phyloP scores from a whole-genome alignment of 768 basidiomycete species.

The Russula foetens region DNA sequence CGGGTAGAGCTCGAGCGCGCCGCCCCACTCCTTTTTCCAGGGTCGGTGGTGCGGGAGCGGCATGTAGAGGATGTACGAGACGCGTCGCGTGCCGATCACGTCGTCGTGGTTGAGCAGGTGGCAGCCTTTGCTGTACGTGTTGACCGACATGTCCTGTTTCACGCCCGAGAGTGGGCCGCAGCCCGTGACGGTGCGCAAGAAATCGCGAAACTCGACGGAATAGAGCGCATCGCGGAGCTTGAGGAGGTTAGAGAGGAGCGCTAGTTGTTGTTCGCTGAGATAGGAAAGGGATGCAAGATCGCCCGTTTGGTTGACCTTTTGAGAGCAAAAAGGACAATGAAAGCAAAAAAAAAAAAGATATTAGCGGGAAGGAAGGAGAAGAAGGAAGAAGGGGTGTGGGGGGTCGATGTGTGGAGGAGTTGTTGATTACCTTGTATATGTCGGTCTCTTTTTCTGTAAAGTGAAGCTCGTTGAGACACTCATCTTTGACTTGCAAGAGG shows the following conservation, averaged over 20 bases:
- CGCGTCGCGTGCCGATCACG: conserved; percentile 87
- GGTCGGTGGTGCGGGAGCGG: conserved; percentile 63
- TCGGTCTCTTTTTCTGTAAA: conserved; percentile 96
- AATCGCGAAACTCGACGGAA: conserved; percentile 70
- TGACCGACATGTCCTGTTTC: conserved; percentile 94
- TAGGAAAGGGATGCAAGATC: conserved; percentile 91
- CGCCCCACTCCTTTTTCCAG: conserved; percentile 90
- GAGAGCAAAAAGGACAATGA: background rate
- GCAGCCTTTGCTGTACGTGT: conserved; percentile 83
- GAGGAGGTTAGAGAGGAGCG: conserved; percentile 72
- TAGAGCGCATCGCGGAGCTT: conserved; percentile 88
- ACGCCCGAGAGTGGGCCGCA: conserved; percentile 86
- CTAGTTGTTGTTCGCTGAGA: conserved; percentile 67
- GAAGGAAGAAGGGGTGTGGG: background rate
- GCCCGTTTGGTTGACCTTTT: conserved; percentile 91
- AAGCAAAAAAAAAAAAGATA: background rate
- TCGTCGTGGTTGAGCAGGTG: conserved; percentile 98
- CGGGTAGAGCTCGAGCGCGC: conserved; percentile 90
- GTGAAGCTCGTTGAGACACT: conserved; percentile 68
- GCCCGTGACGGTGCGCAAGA: conserved; percentile 80
- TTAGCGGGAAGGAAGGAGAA: background rate
- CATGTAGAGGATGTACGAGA: conserved; percentile 97
- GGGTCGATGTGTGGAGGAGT: background rate
- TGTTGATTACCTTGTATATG: conserved; percentile 82
- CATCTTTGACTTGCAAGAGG: conserved; percentile 72